Conservation (phyloP, 2,329 filamentous ascomycete genomes). For the Westerdykella aurantiaca region DNA sequence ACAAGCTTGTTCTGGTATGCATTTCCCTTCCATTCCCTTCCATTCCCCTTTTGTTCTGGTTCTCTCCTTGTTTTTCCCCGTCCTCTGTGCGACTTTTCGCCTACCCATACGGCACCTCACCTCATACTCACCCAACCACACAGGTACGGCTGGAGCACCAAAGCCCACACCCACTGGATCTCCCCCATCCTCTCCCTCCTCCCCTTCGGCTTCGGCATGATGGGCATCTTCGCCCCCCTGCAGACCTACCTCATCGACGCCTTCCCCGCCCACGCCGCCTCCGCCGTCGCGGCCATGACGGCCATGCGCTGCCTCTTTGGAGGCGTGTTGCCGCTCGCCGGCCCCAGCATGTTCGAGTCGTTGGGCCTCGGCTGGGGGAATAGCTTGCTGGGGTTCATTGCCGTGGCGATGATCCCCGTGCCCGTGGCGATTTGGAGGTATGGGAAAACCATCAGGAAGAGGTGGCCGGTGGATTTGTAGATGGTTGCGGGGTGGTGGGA, state of each 20-base stretch:
- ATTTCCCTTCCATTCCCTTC: too few relatives aligned
- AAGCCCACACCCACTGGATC: constrained; percentile 45
- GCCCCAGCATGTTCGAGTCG: constrained; percentile 28
- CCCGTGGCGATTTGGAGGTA: constrained; percentile 32
- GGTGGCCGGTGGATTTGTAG: constrained; percentile 14
- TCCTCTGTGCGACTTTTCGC: background rate
- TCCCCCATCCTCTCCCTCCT: constrained; percentile 38
- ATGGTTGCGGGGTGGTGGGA: too few relatives aligned
- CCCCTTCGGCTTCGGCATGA: constrained; percentile 33
- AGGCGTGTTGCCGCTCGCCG: constrained; percentile 32
- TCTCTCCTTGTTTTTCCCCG: background rate
- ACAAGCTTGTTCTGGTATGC: constrained; percentile 49
- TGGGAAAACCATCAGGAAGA: constrained; percentile 26
- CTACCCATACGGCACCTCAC: background rate
- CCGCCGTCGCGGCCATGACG: constrained; percentile 31
- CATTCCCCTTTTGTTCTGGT: background rate
- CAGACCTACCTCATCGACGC: constrained; percentile 37
- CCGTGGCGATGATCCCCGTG: constrained; percentile 30
- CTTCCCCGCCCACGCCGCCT: constrained; percentile 33
- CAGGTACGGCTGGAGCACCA: constrained; percentile 44
- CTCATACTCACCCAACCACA: constrained; percentile 14
- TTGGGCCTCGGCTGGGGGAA: constrained; percentile 36
- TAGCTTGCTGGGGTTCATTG: constrained; percentile 32
- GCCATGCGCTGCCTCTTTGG: constrained; percentile 30
- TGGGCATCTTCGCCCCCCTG: constrained; percentile 30